Conservation (phyloP, 495 filamentous ascomycete species). For the Tuber indicum region DNA sequence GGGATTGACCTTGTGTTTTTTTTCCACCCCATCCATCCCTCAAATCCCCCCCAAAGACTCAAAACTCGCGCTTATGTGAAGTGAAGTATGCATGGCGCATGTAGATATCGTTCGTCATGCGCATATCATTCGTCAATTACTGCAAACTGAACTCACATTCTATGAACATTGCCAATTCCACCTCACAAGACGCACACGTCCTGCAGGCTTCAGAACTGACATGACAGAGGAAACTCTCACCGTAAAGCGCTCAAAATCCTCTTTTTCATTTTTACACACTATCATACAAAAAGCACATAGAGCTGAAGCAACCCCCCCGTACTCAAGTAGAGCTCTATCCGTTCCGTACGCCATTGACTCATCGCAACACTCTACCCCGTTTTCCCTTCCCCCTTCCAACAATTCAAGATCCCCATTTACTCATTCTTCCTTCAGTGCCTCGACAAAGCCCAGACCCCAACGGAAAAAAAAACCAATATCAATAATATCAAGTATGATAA, state of each 20-base stretch:
- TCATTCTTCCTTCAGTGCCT: background rate
- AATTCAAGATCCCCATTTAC: background rate
- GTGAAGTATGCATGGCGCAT: background rate
- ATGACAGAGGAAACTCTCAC: background rate
- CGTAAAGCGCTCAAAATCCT: background rate
- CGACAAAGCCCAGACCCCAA: slow-evolving; percentile 4
- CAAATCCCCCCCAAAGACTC: background rate
- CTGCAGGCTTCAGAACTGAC: background rate
- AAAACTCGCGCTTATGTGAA: background rate
- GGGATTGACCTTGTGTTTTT: background rate
- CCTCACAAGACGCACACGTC: background rate
- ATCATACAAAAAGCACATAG: background rate
- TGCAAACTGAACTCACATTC: background rate
- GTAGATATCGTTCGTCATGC: background rate
- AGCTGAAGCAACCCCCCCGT: background rate
- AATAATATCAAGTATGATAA: background rate
- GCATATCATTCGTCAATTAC: background rate
- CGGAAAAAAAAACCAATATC: background rate
- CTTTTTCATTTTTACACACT: background rate
- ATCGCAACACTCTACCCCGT: background rate
- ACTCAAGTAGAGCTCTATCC: background rate
- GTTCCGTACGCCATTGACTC: background rate
- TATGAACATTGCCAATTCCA: background rate
- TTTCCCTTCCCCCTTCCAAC: background rate
- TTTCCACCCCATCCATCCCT: background rate